These are phyloP conservation scores for Hypomontagnella monticulosa DNA, from an alignment of 495 filamentous ascomycete genomes.

Conservation along the genomic window DNA sequence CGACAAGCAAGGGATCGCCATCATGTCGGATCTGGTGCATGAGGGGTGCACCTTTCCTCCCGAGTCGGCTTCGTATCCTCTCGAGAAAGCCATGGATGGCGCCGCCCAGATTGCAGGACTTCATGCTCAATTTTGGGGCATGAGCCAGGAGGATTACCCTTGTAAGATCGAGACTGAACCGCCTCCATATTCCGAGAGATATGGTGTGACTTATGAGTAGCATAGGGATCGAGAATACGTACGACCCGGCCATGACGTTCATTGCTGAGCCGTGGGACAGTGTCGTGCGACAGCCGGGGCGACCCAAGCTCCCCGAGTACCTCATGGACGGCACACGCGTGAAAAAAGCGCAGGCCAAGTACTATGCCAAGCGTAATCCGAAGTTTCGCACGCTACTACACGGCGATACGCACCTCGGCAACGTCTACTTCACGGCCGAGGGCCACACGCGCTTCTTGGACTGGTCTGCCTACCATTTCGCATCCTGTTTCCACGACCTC, in stretches of 20 bases:
- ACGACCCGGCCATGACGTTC: conserved; percentile 35
- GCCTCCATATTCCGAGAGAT: background rate
- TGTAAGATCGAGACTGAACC: conserved; percentile 32
- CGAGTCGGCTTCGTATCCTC: conserved; percentile 43
- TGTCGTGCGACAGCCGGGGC: conserved; percentile 36
- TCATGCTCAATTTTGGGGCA: conserved; percentile 51
- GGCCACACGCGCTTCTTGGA: conserved; percentile 49
- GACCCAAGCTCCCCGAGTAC: conserved; percentile 42
- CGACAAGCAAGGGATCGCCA: conserved; percentile 47
- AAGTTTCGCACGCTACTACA: conserved; percentile 45
- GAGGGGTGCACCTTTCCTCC: conserved; percentile 45
- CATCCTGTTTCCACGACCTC: conserved; percentile 49
- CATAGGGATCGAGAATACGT: conserved; percentile 31
- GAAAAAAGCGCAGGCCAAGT: conserved; percentile 41
- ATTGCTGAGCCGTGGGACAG: conserved; percentile 40
- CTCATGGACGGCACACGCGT: conserved; percentile 43
- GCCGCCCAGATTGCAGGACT: conserved; percentile 47
- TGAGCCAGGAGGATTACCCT: conserved; percentile 40
- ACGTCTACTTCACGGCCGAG: conserved; percentile 33
- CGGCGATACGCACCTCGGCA: conserved; percentile 49
- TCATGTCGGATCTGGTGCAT: conserved; percentile 47
- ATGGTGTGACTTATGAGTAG: background rate
- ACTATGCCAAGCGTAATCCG: conserved; percentile 43
- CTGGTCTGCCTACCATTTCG: conserved; percentile 48
- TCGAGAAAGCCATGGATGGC: conserved; percentile 43